These are phyloP conservation scores for Phytophthora constricta DNA, from an alignment of 352 stramenopile species.

Conservation along the genomic window DNA sequence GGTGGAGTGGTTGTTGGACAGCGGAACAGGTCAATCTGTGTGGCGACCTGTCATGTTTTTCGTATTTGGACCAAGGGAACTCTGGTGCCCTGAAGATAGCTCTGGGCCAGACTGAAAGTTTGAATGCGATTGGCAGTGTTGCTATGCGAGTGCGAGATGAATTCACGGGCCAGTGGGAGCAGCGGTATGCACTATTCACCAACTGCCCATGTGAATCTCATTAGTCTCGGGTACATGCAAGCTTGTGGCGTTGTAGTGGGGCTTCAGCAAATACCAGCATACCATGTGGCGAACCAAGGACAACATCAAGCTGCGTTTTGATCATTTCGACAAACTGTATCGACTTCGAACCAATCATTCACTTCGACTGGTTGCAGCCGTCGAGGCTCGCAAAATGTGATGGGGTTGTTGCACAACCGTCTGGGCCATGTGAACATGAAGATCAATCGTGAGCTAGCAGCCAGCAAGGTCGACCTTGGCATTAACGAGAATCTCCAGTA, in stretches of 20 bases:
- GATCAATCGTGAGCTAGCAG: constrained; percentile 2
- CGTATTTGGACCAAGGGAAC: constrained; percentile 1
- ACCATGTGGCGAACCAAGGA: constrained; percentile 8
- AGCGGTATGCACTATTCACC: constrained; percentile 21
- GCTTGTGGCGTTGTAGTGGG: constrained; percentile 3
- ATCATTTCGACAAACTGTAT: constrained; percentile 17
- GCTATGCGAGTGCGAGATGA: too few species aligned
- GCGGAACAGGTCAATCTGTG: constrained; percentile 17
- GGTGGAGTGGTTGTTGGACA: not conserved
- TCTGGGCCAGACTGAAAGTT: not conserved
- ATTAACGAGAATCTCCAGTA: constrained; percentile 16
- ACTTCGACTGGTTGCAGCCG: not conserved
- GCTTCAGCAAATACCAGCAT: constrained; percentile 7
- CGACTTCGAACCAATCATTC: constrained; percentile 2
- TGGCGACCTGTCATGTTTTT: constrained; percentile 6
- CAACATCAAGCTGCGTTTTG: constrained; percentile 13
- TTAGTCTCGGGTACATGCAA: constrained; percentile 18
- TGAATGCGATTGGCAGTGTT: constrained; percentile 2
- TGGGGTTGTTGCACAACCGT: constrained; percentile 18
- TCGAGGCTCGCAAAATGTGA: too few species aligned
- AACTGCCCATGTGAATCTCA: constrained; percentile 12
- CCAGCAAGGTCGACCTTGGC: constrained; percentile 17
- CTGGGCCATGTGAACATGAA: constrained; percentile 19
- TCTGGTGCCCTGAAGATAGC: constrained; percentile 9
- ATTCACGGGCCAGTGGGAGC: too few species aligned